phyloP scores from a whole-genome alignment of 495 filamentous ascomycete species.

The Aspergillus sparsus region DNA sequence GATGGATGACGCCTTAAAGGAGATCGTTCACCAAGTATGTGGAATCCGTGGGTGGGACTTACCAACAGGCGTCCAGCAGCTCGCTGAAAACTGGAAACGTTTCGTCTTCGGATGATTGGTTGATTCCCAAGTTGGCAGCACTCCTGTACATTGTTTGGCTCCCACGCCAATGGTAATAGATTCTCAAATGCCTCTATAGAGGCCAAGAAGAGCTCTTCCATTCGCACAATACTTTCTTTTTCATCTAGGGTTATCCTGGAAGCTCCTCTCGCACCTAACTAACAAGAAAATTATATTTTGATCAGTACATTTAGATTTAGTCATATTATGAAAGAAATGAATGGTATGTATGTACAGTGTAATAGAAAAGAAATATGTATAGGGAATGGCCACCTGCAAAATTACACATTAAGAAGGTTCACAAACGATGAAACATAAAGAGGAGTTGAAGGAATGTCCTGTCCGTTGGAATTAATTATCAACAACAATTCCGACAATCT shows the following conservation, averaged over 20 bases:
- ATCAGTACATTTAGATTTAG: too few relatives aligned
- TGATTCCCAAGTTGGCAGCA: neutral
- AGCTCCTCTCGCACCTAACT: too few relatives aligned
- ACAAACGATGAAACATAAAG: too few relatives aligned
- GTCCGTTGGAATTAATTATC: neutral
- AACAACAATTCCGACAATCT: neutral
- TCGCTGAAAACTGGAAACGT: conserved; percentile 76
- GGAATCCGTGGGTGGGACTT: conserved; percentile 75
- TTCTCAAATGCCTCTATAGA: neutral
- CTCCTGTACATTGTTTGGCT: too few relatives aligned
- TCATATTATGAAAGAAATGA: too few relatives aligned
- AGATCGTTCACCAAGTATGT: conserved; percentile 72
- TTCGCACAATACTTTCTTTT: too few relatives aligned
- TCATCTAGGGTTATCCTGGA: too few relatives aligned
- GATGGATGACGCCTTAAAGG: conserved; percentile 79
- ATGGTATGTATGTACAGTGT: too few relatives aligned
- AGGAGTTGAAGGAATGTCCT: too few relatives aligned
- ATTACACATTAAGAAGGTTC: neutral
- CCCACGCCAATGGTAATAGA: too few relatives aligned
- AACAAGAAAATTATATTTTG: too few relatives aligned
- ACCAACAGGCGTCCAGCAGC: conserved; percentile 64
- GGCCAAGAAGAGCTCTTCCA: neutral
- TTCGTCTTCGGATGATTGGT: conserved; percentile 68
- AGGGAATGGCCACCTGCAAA: neutral
- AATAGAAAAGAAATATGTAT: too few relatives aligned